Conservation (phyloP, 495 filamentous ascomycete species). For the Lasiosphaeriaceae sp. region DNA sequence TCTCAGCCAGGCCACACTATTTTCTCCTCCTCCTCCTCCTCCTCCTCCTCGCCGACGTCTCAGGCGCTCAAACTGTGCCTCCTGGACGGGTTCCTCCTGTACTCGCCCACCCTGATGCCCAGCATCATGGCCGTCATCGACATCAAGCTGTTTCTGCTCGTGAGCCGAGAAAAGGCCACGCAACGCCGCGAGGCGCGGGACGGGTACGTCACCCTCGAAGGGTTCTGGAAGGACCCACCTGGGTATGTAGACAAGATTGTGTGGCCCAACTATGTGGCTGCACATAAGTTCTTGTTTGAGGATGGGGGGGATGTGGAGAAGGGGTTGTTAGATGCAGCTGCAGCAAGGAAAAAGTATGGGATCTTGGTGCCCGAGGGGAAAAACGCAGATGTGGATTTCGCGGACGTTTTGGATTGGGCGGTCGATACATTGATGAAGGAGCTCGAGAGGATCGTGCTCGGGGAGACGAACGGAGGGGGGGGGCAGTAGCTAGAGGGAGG, state of each 20-base stretch:
- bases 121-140: slow-evolving; percentile 58
- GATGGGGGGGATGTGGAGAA: slow-evolving; percentile 55
- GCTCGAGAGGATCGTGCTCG: slow-evolving; percentile 22
- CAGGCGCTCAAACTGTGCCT: slow-evolving; percentile 41
- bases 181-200: slow-evolving; percentile 63
- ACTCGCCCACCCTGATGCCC: slow-evolving; percentile 39
- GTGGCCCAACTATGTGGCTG: slow-evolving; percentile 84
- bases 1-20: slow-evolving; percentile 31
- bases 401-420: slow-evolving; percentile 49
- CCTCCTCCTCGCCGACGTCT: slow-evolving; percentile 39
- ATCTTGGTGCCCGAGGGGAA: slow-evolving; percentile 40
- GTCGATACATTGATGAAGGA: slow-evolving; percentile 47
- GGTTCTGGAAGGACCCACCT: slow-evolving; percentile 91
- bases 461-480: neutral
- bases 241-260: slow-evolving; percentile 94
- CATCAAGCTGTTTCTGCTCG: slow-evolving; percentile 70
- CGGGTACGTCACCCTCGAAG: slow-evolving; percentile 84
- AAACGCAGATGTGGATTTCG: slow-evolving; percentile 46
- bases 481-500: neutral
- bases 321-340: slow-evolving; percentile 40
- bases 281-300: slow-evolving; percentile 73
- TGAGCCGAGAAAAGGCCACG: slow-evolving; percentile 57
- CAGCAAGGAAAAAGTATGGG: slow-evolving; percentile 35
- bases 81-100: slow-evolving; percentile 84
- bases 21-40: slow-evolving; percentile 42